phyloP scores from a whole-genome alignment of 179 eudicot genomes.

The Beta corolliflora region DNA sequence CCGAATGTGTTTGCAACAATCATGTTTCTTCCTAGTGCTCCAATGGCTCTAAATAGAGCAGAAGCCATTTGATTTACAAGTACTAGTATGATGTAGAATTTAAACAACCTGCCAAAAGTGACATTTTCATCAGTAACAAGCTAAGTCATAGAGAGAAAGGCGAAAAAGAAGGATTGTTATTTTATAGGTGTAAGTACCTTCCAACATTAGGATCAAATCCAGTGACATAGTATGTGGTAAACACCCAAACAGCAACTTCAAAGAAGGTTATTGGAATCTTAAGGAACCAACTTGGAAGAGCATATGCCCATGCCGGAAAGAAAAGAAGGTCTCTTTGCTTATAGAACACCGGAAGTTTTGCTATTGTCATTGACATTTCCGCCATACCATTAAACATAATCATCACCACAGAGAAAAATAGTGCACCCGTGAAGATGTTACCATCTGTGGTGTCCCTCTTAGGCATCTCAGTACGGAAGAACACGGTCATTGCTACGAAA shows the following conservation, averaged over 20 bases:
- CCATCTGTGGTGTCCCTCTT: constrained; percentile 38
- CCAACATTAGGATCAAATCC: constrained; percentile 59
- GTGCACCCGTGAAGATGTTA: constrained; percentile 40
- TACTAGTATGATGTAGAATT: constrained; percentile 47
- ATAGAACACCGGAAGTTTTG: constrained; percentile 67
- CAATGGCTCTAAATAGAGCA: constrained; percentile 55
- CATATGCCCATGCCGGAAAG: constrained; percentile 70
- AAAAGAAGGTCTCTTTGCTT: constrained; percentile 71
- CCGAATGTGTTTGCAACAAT: constrained; percentile 63
- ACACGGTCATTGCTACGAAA: constrained; percentile 49
- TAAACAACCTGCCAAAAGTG: constrained; percentile 51
- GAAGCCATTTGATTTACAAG: constrained; percentile 56
- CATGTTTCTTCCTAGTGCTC: constrained; percentile 66
- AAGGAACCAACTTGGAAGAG: constrained; percentile 62
- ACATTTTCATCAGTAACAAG: background rate
- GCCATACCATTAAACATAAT: constrained; percentile 53
- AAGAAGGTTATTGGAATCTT: constrained; percentile 56
- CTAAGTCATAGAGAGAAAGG: background rate
- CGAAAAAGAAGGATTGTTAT: no score
- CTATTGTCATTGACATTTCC: constrained; percentile 56
- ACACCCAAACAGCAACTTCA: constrained; percentile 48
- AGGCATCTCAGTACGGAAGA: constrained; percentile 59
- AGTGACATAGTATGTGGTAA: constrained; percentile 53
- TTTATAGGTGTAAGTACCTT: constrained; percentile 37
- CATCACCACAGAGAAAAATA: constrained; percentile 36